These are phyloP conservation scores for Phytophthora agathidicida DNA, from an alignment of 352 stramenopile species.

Conservation along the genomic window DNA sequence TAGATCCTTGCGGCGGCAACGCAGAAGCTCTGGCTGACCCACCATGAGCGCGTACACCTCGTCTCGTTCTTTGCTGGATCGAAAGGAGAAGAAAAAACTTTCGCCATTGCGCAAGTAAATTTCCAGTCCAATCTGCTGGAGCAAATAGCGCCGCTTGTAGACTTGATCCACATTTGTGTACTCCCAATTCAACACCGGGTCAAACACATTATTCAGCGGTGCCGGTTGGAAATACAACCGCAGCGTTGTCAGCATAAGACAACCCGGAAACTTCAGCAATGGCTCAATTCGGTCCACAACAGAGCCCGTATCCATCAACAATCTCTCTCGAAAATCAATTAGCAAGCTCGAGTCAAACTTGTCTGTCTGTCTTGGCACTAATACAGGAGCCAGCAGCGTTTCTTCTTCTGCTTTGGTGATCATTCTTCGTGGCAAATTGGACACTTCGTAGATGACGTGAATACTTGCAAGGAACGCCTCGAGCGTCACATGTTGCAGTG, in stretches of 20 bases:
- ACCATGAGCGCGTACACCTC: slow-evolving; percentile 74
- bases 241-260: slow-evolving; percentile 78
- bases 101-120: slow-evolving; percentile 76
- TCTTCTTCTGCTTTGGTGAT: slow-evolving; percentile 77
- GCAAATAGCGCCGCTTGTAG: slow-evolving; percentile 89
- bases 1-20: slow-evolving; percentile 52
- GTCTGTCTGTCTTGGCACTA: slow-evolving; percentile 55
- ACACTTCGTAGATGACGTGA: slow-evolving; percentile 59
- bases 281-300: slow-evolving; percentile 83
- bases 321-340: slow-evolving; percentile 83
- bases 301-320: slow-evolving; percentile 55
- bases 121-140: slow-evolving; percentile 90
- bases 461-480: slow-evolving; percentile 72
- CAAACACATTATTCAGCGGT: slow-evolving; percentile 91
- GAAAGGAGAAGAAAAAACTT: slow-evolving; percentile 88
- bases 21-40: slow-evolving; percentile 55
- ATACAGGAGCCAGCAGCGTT: slow-evolving; percentile 59
- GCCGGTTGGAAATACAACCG: slow-evolving; percentile 93
- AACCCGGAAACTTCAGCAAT: slow-evolving; percentile 87
- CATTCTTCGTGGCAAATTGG: slow-evolving; percentile 48
- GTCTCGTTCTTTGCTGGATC: slow-evolving; percentile 65
- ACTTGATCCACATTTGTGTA: slow-evolving; percentile 77
- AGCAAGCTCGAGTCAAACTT: slow-evolving; percentile 85
- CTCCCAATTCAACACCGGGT: slow-evolving; percentile 86
- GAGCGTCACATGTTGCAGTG: slow-evolving; percentile 69